These are phyloP conservation scores for Tritrichomonas foetus DNA, from an alignment of 208 protist genomes.

Conservation along the genomic window DNA sequence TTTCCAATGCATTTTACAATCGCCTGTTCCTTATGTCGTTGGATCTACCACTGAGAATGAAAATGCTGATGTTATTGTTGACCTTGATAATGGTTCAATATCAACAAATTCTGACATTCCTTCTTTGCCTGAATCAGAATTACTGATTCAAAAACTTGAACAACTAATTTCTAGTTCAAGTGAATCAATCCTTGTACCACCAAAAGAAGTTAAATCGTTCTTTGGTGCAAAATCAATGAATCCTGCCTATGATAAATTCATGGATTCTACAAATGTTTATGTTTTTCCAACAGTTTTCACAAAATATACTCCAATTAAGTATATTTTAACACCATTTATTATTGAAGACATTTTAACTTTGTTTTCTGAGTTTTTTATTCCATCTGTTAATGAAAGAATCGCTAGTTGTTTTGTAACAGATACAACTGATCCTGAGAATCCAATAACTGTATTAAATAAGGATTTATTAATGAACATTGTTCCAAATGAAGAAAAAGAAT, in stretches of 20 bases:
- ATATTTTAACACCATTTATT: background rate
- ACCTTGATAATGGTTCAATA: background rate
- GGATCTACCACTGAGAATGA: background rate
- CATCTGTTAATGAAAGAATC: background rate
- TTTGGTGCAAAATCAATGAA: background rate
- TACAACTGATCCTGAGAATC: background rate
- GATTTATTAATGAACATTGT: background rate
- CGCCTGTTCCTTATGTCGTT: background rate
- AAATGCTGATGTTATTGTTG: background rate
- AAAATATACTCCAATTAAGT: background rate
- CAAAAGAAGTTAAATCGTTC: background rate
- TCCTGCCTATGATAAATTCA: background rate
- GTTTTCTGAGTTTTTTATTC: background rate
- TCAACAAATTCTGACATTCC: too few species aligned
- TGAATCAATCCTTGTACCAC: background rate
- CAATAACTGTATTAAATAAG: background rate
- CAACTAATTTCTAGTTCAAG: background rate
- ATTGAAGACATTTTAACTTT: background rate
- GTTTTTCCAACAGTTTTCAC: background rate
- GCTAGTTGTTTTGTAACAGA: conserved; percentile 16
- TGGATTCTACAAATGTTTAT: background rate
- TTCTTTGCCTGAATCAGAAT: background rate
- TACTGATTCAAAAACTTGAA: background rate
- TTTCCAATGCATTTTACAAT: background rate
- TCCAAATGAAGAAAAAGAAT: background rate